Conservation (phyloP, 2,329 filamentous ascomycete genomes). For the Pseudocercospora crystallina region DNA sequence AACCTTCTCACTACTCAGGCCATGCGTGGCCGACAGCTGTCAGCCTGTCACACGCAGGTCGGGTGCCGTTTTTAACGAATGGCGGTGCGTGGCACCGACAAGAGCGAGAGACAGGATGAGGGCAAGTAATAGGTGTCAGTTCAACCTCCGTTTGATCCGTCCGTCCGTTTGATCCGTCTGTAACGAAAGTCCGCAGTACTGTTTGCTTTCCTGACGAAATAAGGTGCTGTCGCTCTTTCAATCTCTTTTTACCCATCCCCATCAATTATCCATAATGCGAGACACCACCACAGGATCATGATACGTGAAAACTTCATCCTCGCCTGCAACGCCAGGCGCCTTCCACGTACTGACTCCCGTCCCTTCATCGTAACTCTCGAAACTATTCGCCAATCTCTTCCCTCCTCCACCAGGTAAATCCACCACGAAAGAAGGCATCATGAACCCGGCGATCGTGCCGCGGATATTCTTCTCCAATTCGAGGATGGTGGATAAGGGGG, state of each 20-base stretch:
- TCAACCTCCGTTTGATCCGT: background rate
- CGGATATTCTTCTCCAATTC: constrained; percentile 59
- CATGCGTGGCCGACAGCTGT: no score
- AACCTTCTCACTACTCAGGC: no score
- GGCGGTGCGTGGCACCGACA: no score
- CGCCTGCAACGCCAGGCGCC: constrained; percentile 55
- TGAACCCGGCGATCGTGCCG: constrained; percentile 62
- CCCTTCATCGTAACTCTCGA: constrained; percentile 53
- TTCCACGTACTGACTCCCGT: constrained; percentile 57
- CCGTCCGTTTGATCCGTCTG: no score
- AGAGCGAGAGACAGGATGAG: no score
- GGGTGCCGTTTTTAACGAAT: no score
- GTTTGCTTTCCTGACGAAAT: no score
- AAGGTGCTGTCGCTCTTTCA: background rate
- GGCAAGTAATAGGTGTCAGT: no score
- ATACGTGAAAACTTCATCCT: constrained; percentile 53
- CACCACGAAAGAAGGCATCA: constrained; percentile 63
- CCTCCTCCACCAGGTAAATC: constrained; percentile 64
- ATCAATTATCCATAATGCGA: no score
- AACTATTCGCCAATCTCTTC: constrained; percentile 59
- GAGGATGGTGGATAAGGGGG: constrained; percentile 59
- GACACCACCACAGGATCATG: constrained; percentile 49
- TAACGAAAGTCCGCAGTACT: no score
- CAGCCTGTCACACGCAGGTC: no score
- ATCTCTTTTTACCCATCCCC: constrained; percentile 3